Percentiles rank a stretch among this genome's conserved stretches.
These are phyloP conservation scores for Zhuliangozyma parablackwelliae DNA, from an alignment of 1,139 yeast genomes.

Conservation along the genomic window DNA sequence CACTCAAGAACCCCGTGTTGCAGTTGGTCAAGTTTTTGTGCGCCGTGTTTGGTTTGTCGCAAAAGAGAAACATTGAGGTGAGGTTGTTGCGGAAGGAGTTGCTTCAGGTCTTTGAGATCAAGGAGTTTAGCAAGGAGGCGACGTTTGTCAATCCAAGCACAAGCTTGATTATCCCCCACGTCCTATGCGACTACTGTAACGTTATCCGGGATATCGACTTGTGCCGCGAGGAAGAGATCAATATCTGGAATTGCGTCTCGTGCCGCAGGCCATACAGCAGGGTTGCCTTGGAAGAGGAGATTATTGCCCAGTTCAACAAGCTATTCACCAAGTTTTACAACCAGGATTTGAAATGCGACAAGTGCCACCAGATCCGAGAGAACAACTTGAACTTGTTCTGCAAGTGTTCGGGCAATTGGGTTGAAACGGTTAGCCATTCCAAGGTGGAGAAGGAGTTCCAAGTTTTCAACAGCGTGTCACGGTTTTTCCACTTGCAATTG, in stretches of 20 bases:
- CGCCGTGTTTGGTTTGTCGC: conserved; percentile 68
- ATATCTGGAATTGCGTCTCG: conserved; percentile 62
- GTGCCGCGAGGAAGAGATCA: conserved; percentile 57
- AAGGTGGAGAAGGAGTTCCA: conserved; percentile 43
- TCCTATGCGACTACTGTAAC: conserved; percentile 79
- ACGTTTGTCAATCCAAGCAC: conserved; percentile 74
- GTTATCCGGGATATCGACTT: conserved; percentile 73
- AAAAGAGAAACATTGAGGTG: conserved; percentile 63
- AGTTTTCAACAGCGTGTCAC: conserved; percentile 57
- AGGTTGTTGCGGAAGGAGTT: conserved; percentile 73
- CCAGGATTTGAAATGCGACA: conserved; percentile 79
- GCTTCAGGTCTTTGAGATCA: conserved; percentile 66
- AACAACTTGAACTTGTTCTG: conserved; percentile 75
- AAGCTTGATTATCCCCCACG: conserved; percentile 59
- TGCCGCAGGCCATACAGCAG: conserved; percentile 66
- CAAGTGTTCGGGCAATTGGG: conserved; percentile 86
- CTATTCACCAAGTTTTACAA: conserved; percentile 56
- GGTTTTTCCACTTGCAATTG: conserved; percentile 56
- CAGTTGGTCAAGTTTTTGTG: conserved; percentile 75
- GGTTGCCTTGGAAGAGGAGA: conserved; percentile 70
- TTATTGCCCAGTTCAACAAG: conserved; percentile 61
- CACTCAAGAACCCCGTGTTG: conserved; percentile 66
- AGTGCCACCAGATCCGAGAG: conserved; percentile 66
- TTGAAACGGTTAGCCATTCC: conserved; percentile 47
- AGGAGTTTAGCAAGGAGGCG: conserved; percentile 80